Percentiles rank a stretch among this genome's conserved stretches.
phyloP scores from a whole-genome alignment of 2,329 filamentous ascomycete species.

The Fusarium nurragi region DNA sequence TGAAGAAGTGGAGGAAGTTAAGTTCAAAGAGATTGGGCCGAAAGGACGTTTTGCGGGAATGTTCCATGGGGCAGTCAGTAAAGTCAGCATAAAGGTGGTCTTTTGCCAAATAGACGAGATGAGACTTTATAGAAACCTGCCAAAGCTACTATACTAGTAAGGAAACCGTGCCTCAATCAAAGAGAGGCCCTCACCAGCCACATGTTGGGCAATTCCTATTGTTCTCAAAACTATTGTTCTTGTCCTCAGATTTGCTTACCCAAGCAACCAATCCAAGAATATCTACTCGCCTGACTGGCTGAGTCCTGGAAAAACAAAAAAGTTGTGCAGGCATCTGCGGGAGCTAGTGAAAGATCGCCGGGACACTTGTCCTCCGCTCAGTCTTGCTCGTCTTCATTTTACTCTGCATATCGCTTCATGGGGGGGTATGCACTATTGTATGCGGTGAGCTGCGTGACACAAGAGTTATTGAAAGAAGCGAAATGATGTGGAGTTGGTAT shows the following conservation, averaged over 20 bases:
- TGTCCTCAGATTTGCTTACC: slow-evolving; percentile 7
- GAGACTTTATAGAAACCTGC: slow-evolving; percentile 4
- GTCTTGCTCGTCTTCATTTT: slow-evolving; percentile 37
- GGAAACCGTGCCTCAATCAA: background rate
- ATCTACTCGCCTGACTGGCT: slow-evolving; percentile 2
- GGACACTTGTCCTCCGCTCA: background rate
- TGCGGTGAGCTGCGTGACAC: slow-evolving; percentile 36
- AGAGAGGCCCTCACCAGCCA: slow-evolving; percentile 30
- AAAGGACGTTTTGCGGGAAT: slow-evolving; percentile 13
- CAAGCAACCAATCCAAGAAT: slow-evolving; percentile 14
- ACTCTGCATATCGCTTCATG: slow-evolving; percentile 38
- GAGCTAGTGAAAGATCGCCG: slow-evolving; percentile 18
- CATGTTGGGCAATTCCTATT: slow-evolving; percentile 13
- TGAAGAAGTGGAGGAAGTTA: background rate
- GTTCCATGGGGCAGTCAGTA: slow-evolving; percentile 14
- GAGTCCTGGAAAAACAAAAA: background rate
- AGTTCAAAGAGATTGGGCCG: slow-evolving; percentile 4
- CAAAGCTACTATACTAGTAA: background rate
- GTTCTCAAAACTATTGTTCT: slow-evolving; percentile 20
- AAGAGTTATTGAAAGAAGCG: slow-evolving; percentile 34
- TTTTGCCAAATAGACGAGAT: slow-evolving; percentile 1
- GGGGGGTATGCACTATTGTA: slow-evolving; percentile 23
- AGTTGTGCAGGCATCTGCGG: slow-evolving; percentile 19
- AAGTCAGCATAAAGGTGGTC: slow-evolving; percentile 12
- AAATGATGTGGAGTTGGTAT: slow-evolving; percentile 37